Evolutionary conservation across 805 yeast genomes (phyloP).

Genomic region (Saccharomycopsis oosterbeekiorum): DNA sequence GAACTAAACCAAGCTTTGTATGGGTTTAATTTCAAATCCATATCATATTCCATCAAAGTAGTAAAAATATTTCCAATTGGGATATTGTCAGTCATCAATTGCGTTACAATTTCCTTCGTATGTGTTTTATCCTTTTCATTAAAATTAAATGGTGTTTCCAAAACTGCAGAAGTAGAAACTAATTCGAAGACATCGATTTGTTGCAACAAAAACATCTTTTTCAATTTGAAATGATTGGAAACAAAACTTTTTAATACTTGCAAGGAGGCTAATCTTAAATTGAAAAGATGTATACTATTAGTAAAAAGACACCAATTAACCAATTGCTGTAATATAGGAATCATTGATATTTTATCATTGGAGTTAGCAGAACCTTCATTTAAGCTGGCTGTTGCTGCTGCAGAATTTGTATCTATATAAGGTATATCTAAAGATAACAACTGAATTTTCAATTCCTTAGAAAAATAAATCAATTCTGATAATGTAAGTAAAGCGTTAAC

Average conservation of each 20-base stretch:
- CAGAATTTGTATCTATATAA: conserved; percentile 59
- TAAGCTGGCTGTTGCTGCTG: conserved; percentile 27
- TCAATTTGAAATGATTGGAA: conserved; percentile 50
- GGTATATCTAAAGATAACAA: conserved; percentile 87
- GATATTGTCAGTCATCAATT: conserved; percentile 4
- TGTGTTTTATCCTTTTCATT: background rate
- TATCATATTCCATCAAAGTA: conserved; percentile 67
- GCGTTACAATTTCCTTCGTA: background rate
- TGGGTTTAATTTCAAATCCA: conserved; percentile 66
- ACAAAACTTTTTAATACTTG: conserved; percentile 60
- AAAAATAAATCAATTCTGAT: conserved; percentile 65
- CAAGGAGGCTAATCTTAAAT: conserved; percentile 66
- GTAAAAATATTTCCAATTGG: conserved; percentile 56
- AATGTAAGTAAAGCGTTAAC: conserved; percentile 61
- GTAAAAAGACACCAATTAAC: conserved; percentile 73
- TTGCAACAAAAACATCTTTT: conserved; percentile 50
- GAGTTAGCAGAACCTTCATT: conserved; percentile 14
- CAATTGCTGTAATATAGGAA: conserved; percentile 68
- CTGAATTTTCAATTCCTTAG: conserved; percentile 54
- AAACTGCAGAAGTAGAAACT: conserved; percentile 12
- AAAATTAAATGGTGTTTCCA: background rate
- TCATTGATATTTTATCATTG: conserved; percentile 23
- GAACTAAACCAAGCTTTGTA: conserved; percentile 81
- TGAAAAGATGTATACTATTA: conserved; percentile 79
- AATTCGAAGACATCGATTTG: conserved; percentile 43